Evolutionary conservation across 192 early-diverging fungal genomes (phyloP), one percentile per base, ranked within the genome.

Genomic region (Coemansia sp.): DNA sequence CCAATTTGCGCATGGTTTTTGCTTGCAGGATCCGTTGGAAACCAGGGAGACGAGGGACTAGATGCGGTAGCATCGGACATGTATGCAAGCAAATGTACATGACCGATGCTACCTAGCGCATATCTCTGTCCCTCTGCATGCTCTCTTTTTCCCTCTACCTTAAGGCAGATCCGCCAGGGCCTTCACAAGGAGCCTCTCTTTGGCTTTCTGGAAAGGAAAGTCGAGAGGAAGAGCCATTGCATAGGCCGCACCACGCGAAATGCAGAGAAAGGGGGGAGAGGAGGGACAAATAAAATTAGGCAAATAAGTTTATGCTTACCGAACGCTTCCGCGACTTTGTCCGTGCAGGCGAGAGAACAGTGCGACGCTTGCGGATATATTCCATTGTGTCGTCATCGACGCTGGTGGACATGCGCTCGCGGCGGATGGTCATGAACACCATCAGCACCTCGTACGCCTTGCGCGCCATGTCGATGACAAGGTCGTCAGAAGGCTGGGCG

Each of bases 341-440:
- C 3, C 71, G 68, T 6, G 83, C 63, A 8, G 79, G 73, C 19
- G 83, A 76, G n/a, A 82, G 73, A 63, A 80, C 76, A 1, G 78
- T 85, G 71, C 83, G 83, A 36, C 78, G 78, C 52, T 85, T 85
- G 56, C 83, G 78, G 26, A 85, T 85, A 59, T 85, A 85, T 66
- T 85, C 76, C 83, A 85, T 85, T 10, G 83, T 77, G 18, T 85
- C 83, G 57, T 78, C 71, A 59, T 81, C 83, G 42, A 55, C 69
- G 21, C 70, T 74, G 59, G 76, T 72, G 8, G 76, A 77, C 78
- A 80, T 75, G 58, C 76, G 74, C 61, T 85, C 83, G 41, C 75
- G 69, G 18, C 78, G 78, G 36, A 85, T 78, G 39, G 74, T 75
- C 76, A 81, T 78, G 46, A 85, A 85, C 32, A 85, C 78, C 75